Percentiles rank a stretch among this genome's conserved stretches.
phyloP scores from a whole-genome alignment of 495 filamentous ascomycete genomes.

The Aspergillus taichungensis region DNA sequence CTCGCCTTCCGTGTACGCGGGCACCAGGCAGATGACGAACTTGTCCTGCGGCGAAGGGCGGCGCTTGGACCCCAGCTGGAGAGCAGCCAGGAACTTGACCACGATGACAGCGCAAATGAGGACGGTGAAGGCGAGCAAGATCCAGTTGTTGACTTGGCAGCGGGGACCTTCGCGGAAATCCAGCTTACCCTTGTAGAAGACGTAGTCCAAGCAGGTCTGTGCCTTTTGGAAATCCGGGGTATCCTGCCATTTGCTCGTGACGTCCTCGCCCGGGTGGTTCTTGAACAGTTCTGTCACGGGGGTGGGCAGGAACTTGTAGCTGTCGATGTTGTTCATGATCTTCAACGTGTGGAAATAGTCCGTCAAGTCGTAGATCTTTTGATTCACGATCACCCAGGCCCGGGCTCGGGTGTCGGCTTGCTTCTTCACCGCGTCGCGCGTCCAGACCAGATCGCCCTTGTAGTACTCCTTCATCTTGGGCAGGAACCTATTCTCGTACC shows the following conservation, averaged over 20 bases:
- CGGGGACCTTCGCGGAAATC: conserved; percentile 72
- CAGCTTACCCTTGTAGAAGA: conserved; percentile 71
- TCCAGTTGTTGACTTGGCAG: conserved; percentile 88
- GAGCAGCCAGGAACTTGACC: conserved; percentile 85
- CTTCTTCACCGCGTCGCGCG: conserved; percentile 35
- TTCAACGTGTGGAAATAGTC: conserved; percentile 74
- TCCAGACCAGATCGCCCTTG: conserved; percentile 78
- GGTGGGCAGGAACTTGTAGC: conserved; percentile 61
- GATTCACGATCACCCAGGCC: conserved; percentile 69
- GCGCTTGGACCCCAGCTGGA: conserved; percentile 89
- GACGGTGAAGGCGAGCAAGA: conserved; percentile 78
- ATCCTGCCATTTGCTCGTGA: conserved; percentile 55
- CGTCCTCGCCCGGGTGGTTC: conserved; percentile 67
- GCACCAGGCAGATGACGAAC: conserved; percentile 97
- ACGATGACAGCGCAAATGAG: conserved; percentile 71
- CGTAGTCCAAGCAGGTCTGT: conserved; percentile 70
- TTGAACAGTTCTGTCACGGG: conserved; percentile 56
- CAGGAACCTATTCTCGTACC: conserved; percentile 69
- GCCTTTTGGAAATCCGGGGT: conserved; percentile 45
- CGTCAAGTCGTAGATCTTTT: conserved; percentile 77
- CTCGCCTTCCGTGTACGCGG: conserved; percentile 96
- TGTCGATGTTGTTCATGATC: conserved; percentile 34
- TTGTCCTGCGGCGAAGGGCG: conserved; percentile 90
- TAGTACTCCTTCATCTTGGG: conserved; percentile 77
- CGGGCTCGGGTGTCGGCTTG: conserved; percentile 60